Evolutionary conservation across 139 green algal genomes (phyloP).

Genomic region (Microglena sp.): DNA sequence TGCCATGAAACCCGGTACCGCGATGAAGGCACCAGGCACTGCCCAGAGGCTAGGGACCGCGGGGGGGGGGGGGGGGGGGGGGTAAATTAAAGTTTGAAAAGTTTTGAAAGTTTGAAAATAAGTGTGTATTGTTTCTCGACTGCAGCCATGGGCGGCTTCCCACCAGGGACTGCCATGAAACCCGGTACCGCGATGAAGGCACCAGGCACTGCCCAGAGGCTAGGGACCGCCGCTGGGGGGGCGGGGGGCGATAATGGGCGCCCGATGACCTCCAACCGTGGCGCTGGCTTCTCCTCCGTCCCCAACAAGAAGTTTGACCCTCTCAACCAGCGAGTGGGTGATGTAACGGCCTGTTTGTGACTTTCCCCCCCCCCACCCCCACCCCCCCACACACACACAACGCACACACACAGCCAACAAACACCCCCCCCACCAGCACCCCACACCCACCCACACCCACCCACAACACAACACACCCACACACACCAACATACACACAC

Average conservation of each 20-base stretch:
- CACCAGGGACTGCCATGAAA: constrained; percentile 35
- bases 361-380: no score
- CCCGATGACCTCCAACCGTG: constrained; percentile 69
- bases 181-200: constrained; percentile 13
- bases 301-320: constrained; percentile 51
- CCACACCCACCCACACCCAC: no score
- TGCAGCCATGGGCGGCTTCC: constrained; percentile 21
- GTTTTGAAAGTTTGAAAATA: no score
- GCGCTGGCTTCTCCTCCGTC: constrained; percentile 47
- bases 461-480: no score
- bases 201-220: neutral
- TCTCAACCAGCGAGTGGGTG: constrained; percentile 42
- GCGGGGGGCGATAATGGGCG: constrained; percentile 21
- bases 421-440: no score
- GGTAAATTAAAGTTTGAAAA: no score
- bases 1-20: constrained; percentile 25
- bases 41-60: neutral
- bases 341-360: no score
- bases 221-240: neutral
- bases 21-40: no score
- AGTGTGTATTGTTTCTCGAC: neutral
- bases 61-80: no score
- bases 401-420: no score
- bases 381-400: no score
- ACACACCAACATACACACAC: no score